A percentile compares a stretch with the other conserved stretches of the same genome.
Evolutionary conservation across 306 rosid species (phyloP).

Genomic region (Rosa lucieae): DNA sequence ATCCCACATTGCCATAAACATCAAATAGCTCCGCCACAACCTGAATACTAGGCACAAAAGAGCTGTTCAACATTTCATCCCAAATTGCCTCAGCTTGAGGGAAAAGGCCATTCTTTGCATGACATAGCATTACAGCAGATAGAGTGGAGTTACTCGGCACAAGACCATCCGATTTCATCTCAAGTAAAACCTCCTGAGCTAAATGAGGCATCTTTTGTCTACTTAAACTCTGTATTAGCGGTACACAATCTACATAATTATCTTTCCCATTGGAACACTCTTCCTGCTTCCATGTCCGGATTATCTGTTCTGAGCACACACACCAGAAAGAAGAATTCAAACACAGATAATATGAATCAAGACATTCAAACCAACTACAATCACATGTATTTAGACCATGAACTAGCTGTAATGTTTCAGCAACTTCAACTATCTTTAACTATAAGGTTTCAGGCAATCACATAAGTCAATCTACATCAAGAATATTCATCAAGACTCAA

Average conservation of each 20-base stretch:
- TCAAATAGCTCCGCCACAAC: constrained; percentile 55
- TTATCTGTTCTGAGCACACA: constrained; percentile 39
- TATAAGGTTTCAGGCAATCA: background rate
- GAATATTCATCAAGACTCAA: background rate
- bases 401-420: background rate
- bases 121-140: constrained; percentile 44
- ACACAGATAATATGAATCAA: background rate
- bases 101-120: constrained; percentile 45
- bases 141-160: constrained; percentile 38
- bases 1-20: constrained; percentile 40
- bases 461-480: background rate
- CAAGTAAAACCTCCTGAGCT: constrained; percentile 40
- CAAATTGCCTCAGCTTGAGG: constrained; percentile 50
- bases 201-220: constrained; percentile 40
- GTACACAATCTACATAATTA: constrained; percentile 22
- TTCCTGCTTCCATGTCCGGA: constrained; percentile 33
- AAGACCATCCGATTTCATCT: constrained; percentile 34
- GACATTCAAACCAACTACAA: background rate
- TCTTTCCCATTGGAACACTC: constrained; percentile 17
- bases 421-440: background rate
- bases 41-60: constrained; percentile 45
- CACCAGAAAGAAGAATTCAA: constrained; percentile 13
- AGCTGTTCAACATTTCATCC: constrained; percentile 59
- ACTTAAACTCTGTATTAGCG: constrained; percentile 20
- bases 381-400: background rate